Percentiles rank a stretch among this genome's conserved stretches.
Evolutionary conservation across 2,329 filamentous ascomycete genomes (phyloP).

Genomic region (Sporothrix euskadiensis): DNA sequence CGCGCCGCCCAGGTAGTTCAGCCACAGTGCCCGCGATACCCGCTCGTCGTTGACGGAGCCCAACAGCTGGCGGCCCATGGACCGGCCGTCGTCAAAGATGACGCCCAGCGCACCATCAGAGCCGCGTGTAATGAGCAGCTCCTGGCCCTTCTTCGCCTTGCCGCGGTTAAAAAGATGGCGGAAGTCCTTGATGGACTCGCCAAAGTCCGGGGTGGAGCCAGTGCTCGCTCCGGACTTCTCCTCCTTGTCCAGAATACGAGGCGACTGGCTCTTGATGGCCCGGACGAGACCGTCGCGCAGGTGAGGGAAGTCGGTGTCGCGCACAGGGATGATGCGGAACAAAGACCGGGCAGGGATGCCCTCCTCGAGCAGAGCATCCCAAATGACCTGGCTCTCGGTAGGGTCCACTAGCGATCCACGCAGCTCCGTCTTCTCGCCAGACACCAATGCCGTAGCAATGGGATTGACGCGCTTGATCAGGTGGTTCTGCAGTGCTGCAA

Average conservation of each 20-base stretch:
- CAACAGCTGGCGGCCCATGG: conserved; percentile 54
- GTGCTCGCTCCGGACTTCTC: conserved; percentile 37
- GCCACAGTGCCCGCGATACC: conserved; percentile 78
- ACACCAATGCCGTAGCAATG: conserved; percentile 77
- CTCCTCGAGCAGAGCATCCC: conserved; percentile 68
- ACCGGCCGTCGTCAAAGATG: conserved; percentile 60
- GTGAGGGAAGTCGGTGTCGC: conserved; percentile 92
- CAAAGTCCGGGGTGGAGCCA: conserved; percentile 56
- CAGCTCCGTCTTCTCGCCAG: conserved; percentile 75
- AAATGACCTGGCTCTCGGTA: conserved; percentile 67
- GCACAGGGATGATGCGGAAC: conserved; percentile 83
- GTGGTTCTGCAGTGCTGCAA: conserved; percentile 74
- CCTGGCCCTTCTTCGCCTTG: conserved; percentile 75
- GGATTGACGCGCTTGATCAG: conserved; percentile 76
- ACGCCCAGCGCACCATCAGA: conserved; percentile 65
- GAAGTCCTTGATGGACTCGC: conserved; percentile 72
- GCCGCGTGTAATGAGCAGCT: conserved; percentile 72
- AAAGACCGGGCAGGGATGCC: conserved; percentile 68
- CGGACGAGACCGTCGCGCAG: conserved; percentile 88
- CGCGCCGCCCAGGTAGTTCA: conserved; percentile 84
- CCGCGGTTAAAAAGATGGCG: conserved; percentile 78
- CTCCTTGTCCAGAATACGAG: conserved; percentile 37
- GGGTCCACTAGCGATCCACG: conserved; percentile 69
- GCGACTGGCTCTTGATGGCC: conserved; percentile 73
- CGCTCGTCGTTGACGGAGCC: conserved; percentile 77